phyloP scores from a whole-genome alignment of 1,139 yeast genomes.

The Suhomyces anneliseae region DNA sequence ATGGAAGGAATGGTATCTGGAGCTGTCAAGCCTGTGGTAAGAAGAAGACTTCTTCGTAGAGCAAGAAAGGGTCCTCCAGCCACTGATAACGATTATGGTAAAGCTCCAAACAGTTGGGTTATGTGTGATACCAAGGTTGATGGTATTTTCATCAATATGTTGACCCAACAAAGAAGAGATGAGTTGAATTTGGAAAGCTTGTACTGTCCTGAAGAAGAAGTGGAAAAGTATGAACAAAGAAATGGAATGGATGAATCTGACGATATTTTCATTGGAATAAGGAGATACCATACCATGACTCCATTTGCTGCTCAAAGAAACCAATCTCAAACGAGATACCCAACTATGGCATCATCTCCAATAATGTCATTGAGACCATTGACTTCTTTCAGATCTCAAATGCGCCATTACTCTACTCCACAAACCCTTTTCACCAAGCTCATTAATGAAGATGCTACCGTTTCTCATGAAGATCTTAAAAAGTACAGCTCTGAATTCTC shows the following conservation, averaged over 20 bases:
- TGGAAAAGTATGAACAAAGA: conserved; percentile 23
- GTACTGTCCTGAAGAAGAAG: conserved; percentile 55
- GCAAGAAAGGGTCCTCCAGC: conserved; percentile 56
- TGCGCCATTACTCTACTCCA: conserved; percentile 3
- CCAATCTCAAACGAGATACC: too few relatives aligned
- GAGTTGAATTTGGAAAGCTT: conserved; percentile 70
- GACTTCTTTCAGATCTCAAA: background rate
- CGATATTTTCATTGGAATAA: conserved; percentile 50
- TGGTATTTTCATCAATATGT: conserved; percentile 65
- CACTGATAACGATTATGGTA: conserved; percentile 58
- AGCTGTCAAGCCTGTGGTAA: conserved; percentile 55
- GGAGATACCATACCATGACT: conserved; percentile 39
- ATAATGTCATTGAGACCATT: too few relatives aligned
- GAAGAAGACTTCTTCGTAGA: conserved; percentile 61
- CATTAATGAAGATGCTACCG: conserved; percentile 4
- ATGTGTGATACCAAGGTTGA: conserved; percentile 69
- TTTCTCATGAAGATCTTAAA: conserved; percentile 4
- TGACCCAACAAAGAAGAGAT: conserved; percentile 67
- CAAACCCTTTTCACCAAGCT: conserved; percentile 4
- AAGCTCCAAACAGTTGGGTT: conserved; percentile 71
- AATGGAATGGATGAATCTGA: conserved; percentile 29
- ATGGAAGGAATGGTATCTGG: conserved; percentile 74
- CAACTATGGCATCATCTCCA: too few relatives aligned
- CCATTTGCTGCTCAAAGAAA: conserved; percentile 10
- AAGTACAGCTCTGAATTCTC: conserved; percentile 12